Conservation (phyloP, 169 alveolate species). For the Eimeria necatrix region DNA sequence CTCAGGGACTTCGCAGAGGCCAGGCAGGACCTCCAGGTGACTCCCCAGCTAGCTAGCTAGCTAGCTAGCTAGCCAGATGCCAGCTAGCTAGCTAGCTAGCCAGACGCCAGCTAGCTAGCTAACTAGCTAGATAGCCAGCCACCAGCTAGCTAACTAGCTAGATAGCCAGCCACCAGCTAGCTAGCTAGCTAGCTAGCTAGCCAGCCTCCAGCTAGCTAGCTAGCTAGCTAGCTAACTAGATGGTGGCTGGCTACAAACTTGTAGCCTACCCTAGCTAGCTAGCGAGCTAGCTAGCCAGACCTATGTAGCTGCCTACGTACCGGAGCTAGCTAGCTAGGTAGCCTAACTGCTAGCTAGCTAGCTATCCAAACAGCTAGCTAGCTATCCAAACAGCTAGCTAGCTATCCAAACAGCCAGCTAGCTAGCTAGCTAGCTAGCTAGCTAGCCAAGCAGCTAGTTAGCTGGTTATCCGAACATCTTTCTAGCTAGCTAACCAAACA, state of each 20-base stretch:
- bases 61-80: background rate
- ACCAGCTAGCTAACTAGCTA: too few relatives aligned
- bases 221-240: slow-evolving; percentile 4
- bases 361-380: background rate
- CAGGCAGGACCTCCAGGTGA: slow-evolving; percentile 16
- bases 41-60: background rate
- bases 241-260: too few relatives aligned
- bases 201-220: slow-evolving; percentile 40
- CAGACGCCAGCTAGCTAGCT: background rate
- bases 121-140: background rate
- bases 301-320: too few relatives aligned
- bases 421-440: slow-evolving; percentile 22
- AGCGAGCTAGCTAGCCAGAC: background rate
- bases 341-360: background rate
- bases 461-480: background rate
- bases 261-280: background rate
- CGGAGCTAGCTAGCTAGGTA: background rate
- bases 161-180: too few relatives aligned
- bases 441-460: slow-evolving; percentile 11
- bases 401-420: background rate
- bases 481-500: background rate
- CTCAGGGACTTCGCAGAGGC: slow-evolving; percentile 6
- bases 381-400: slow-evolving; percentile 13
- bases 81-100: background rate
- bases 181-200: too few relatives aligned